A percentile compares a stretch with the other conserved stretches of the same genome.
These are phyloP conservation scores for Solanum neorickii DNA, from an alignment of 257 asterid species.

Conservation along the genomic window DNA sequence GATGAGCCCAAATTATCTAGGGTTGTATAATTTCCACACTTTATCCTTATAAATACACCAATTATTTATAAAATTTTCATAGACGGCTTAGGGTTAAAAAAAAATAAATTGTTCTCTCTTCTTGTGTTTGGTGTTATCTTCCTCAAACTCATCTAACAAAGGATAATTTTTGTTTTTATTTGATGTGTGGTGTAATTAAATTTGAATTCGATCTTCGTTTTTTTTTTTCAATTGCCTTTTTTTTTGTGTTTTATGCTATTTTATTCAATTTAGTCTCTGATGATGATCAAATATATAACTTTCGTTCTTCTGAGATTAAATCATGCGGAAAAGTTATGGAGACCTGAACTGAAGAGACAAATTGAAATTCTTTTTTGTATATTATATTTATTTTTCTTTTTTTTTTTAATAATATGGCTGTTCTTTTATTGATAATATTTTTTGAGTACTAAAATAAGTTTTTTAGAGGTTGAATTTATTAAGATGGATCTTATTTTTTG, in stretches of 20 bases:
- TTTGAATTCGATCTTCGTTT: not conserved
- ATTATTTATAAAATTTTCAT: not conserved
- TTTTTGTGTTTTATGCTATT: not conserved
- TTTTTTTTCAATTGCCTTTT: not conserved
- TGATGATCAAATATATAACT: constrained; percentile 34
- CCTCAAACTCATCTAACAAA: not conserved
- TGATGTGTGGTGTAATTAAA: not conserved
- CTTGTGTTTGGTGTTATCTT: not conserved
- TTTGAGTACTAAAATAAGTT: not conserved
- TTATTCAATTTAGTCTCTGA: constrained; percentile 5
- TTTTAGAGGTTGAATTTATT: not conserved
- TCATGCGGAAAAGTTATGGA: constrained; percentile 41
- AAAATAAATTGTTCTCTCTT: not conserved
- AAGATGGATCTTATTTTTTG: not conserved
- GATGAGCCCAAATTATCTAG: not conserved
- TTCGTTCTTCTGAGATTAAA: constrained; percentile 51
- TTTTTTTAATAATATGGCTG: not conserved
- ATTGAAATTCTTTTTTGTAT: too few species aligned
- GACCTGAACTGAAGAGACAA: constrained; percentile 61
- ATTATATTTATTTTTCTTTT: not conserved
- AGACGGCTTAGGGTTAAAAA: not conserved
- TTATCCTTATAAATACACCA: not conserved
- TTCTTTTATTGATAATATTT: not conserved
- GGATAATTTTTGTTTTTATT: not conserved
- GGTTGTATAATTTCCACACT: not conserved